Base-by-base conservation (phyloP, 2,329 filamentous ascomycete species). In the Neonectria hederae region DNA sequence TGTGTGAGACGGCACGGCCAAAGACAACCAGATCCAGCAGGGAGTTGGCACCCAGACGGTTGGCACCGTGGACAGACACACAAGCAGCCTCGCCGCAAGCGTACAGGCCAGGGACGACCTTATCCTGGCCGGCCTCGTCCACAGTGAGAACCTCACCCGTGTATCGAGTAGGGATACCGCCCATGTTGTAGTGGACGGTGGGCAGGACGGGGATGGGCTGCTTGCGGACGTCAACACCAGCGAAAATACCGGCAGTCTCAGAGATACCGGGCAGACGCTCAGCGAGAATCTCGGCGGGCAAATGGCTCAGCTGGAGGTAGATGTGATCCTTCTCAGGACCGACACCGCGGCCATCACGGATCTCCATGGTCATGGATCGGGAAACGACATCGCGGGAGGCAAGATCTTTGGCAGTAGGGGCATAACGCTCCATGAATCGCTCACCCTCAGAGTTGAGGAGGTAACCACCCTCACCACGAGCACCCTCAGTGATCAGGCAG, bases 141-240 rank as follows among this genome's bases (percentile, higher is more conserved):
- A 97, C 85, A 19, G 93, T 97, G 72, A 99, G 83, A 66, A 98
- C 96, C 83, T 99, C 94, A 81, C 96, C 95, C 67, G 93, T 97
- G 87, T 97, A 98, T 77, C 93, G 93, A 72, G 96, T 98, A 56
- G 95, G 95, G 74, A 99, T 97, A 87, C 96, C 95, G 82, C 95
- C 95, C 96, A 98, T 99, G 88, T 97, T 97, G 88, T 99, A 99
- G 87, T 99, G 94, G 72, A 97, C 95, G 48, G 95, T 98, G 63
- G 95, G 95, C 68, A 98, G 87, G 71, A 98, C 95, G 66, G 95
- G 95, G 74, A 98, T 98, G 70, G 95, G 95, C 83, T 97, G 92
- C 86, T 97, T 97, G 77, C 90, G 91, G 73, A 99, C 95, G 80
- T 99, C 96, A 74, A 99, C 94, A 83, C 96, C 95, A 65, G 95